Evolutionary conservation across 768 basidiomycete species (phyloP), one percentile per base, ranked within the genome.

Genomic region (Gloeopeniophorella convolvens): DNA sequence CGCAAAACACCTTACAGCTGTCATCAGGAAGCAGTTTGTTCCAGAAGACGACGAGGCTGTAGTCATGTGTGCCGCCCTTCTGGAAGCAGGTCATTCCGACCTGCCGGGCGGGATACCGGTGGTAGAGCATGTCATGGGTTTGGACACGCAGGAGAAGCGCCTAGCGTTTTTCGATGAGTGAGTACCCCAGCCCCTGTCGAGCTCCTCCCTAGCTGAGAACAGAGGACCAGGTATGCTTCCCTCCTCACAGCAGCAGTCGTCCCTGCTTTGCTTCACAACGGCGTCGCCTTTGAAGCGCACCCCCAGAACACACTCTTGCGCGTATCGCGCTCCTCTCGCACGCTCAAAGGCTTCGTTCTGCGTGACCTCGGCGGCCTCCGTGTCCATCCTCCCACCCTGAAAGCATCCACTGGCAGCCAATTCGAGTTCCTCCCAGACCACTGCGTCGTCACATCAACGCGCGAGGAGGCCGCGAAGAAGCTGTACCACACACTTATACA

Each of bases 231-330:
- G 42, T 81, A 79, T 50, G 66, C 78, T 40, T 66, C 70, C 23
- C 62, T 77, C n/a, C 72, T 75, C 4, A 74, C 77, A 42, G 67
- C 70, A 27, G 78, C 77, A 2, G 63, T 81, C 15, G 63, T 80
- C 47, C 78, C 79, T 10, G 70, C 77, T 4, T 61, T 78, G 32
- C 62, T 81, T 12, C 48, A 72, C 34, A 77, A 81, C 42, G 78
- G 78, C 4, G 74, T 79, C n/a, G 74, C 75, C 6, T 78, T 81
- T 44, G 79, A 81, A 63, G 79, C 77, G 9, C 79, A 81, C 60
- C 76, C 78, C 1, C 79, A 81, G 52, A 81, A 80, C 57, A 68
- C 74, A 15, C 70, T 78, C 6, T 68, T 70, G 31, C 75, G 78
- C 18, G 70, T 77, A 47, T 68, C 77, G 50, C 53, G 60, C 2